Conservation (phyloP, 768 basidiomycete species). For the Calocybe indica region DNA sequence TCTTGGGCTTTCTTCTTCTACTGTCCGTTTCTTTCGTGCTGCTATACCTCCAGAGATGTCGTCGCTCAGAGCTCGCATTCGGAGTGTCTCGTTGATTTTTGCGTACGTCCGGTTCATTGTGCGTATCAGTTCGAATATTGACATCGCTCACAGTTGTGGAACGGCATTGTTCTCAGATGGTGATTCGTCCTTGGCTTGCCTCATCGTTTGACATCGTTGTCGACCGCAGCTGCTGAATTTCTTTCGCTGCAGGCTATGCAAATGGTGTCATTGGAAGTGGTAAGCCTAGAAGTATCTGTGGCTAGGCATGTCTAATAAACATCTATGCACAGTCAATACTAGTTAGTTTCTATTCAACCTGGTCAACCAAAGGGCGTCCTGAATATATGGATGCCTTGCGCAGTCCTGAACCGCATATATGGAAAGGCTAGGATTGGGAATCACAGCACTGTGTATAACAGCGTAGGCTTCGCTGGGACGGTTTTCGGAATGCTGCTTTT, state of each 20-base stretch:
- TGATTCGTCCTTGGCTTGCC: conserved; percentile 16
- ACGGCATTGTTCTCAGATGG: conserved; percentile 88
- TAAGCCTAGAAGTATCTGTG: conserved; percentile 27
- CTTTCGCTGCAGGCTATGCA: conserved; percentile 54
- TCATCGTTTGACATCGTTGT: not conserved
- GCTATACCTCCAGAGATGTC: conserved; percentile 5
- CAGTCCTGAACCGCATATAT: conserved; percentile 72
- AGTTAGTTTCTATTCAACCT: conserved; percentile 29
- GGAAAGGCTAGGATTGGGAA: conserved; percentile 42
- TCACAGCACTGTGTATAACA: conserved; percentile 53
- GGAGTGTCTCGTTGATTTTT: conserved; percentile 76
- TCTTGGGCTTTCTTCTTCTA: conserved; percentile 1
- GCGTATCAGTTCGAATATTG: not conserved
- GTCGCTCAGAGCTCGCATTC: conserved; percentile 21
- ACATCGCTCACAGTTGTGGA: conserved; percentile 53
- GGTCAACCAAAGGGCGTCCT: not conserved
- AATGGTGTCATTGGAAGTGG: conserved; percentile 76
- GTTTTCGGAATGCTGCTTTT: conserved; percentile 82
- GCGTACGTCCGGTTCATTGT: conserved; percentile 44
- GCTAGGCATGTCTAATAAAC: conserved; percentile 1
- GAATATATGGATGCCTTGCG: conserved; percentile 2
- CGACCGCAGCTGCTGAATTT: conserved; percentile 1
- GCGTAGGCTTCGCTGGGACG: conserved; percentile 79
- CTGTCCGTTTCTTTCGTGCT: not conserved
- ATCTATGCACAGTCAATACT: conserved; percentile 52